These are phyloP conservation scores for Acacia pycnantha DNA, from an alignment of 331 rosid genomes.

Conservation along the genomic window DNA sequence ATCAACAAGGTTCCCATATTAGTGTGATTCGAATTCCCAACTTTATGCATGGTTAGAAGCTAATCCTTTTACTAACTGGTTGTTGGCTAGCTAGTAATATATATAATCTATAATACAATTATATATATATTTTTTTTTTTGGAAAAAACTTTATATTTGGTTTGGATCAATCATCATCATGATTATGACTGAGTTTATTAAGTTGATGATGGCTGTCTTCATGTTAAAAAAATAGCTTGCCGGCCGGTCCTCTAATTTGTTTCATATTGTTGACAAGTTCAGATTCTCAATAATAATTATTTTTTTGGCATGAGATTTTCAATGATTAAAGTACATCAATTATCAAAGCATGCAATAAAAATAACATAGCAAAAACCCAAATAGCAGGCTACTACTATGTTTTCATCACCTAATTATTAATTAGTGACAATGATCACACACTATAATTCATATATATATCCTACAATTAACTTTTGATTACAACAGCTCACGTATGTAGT, in stretches of 20 bases:
- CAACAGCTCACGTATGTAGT: not conserved
- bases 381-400: not conserved
- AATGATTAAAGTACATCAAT: not conserved
- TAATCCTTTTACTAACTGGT: too few species aligned
- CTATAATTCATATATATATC: too few species aligned
- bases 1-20: accelerated
- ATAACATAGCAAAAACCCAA: not conserved
- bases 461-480: not conserved
- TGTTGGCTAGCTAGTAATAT: too few species aligned
- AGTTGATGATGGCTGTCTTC: too few species aligned
- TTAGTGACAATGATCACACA: not conserved
- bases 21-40: accelerated
- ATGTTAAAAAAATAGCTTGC: too few species aligned
- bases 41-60: too few species aligned
- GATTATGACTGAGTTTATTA: too few species aligned
- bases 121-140: too few species aligned
- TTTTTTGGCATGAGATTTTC: not conserved
- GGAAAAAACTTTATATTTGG: too few species aligned
- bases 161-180: too few species aligned
- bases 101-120: too few species aligned
- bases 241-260: not conserved
- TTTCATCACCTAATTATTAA: not conserved
- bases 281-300: not conserved
- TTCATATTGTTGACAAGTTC: not conserved
- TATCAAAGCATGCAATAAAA: not conserved